Base-by-base conservation (phyloP, 441 rosid genomes). In the Arabidopsis lyrata region DNA sequence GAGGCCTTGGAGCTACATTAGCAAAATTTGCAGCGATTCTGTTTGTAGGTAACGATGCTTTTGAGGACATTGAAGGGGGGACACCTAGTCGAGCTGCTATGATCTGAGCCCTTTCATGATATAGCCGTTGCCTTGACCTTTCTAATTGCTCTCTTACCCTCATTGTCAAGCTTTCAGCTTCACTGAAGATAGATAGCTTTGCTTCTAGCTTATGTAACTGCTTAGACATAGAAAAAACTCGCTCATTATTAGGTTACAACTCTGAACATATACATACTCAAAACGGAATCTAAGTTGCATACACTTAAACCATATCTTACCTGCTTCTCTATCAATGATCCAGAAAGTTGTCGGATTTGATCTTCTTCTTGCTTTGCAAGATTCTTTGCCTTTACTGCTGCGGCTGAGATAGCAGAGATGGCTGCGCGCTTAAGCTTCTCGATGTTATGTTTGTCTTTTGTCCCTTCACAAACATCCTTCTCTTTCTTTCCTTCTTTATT, bases 361-460 rank as follows among this genome's bases (percentile, higher is more conserved):
- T 91, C 95, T 84, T 91, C 97, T 85, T 95, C 97, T 83, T 81
- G 86, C 66, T 86, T 81, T 53, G 90, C 99, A 10, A 93, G 91
- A 83, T 85, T 69, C 77, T 90, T 88, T 70, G 99, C 97, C 84
- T 91, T 93, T 49, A 95, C 97, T 56, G 99, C 91, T 84, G 99
- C 98, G 10, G 99, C 98, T 65, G 98, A 83, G 59, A 95, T 81
- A 66, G 98, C 86, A 61, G 96, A 79, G 78, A 83, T 81, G 38
- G 95, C 96, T 45, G 97, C 90, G 22, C 81, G 82, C 86, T 88
- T 92, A 75, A 95, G 36, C 82, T 81, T 92, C 79, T 87, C 84
- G 16, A 86, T 71, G 74, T 53, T 55, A 59, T 58, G 75, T 58
- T 86, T 84, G 79, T 81, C 87, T 80, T 86, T 79, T 68, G 47